phyloP scores from a whole-genome alignment of 305 asterid genomes.

The Lippia alba region DNA sequence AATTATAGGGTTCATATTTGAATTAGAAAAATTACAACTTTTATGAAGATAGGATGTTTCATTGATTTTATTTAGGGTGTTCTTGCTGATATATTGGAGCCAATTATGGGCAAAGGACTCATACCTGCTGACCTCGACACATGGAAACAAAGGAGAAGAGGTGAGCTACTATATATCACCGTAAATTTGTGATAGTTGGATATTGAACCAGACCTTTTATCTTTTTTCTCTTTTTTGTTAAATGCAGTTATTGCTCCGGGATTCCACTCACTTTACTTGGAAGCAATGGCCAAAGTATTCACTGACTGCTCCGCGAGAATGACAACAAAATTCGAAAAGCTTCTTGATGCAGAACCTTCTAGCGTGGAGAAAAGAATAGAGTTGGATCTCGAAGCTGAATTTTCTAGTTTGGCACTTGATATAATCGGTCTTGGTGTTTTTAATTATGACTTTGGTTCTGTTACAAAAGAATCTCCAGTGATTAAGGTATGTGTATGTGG shows the following conservation, averaged over 20 bases:
- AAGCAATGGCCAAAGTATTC: slow-evolving; percentile 92
- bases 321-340: slow-evolving; percentile 66
- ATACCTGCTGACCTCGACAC: slow-evolving; percentile 97
- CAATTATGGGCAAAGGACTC: slow-evolving; percentile 98
- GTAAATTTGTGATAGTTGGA: too few relatives aligned
- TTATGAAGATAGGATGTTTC: neutral
- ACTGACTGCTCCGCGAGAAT: slow-evolving; percentile 79
- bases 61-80: slow-evolving; percentile 66
- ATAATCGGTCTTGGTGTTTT: slow-evolving; percentile 94
- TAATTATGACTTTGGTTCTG: slow-evolving; percentile 93
- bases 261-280: slow-evolving; percentile 87
- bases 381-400: slow-evolving; percentile 93
- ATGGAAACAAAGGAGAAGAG: slow-evolving; percentile 98
- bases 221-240: slow-evolving; percentile 27
- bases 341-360: slow-evolving; percentile 58
- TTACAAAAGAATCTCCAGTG: slow-evolving; percentile 92
- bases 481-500: slow-evolving; percentile 61
- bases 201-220: slow-evolving; percentile 12
- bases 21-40: neutral
- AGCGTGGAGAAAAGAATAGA: slow-evolving; percentile 57
- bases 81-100: slow-evolving; percentile 97
- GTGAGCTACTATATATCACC: slow-evolving; percentile 37
- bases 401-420: slow-evolving; percentile 93
- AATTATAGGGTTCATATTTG: neutral
- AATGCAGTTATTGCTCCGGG: slow-evolving; percentile 91